These are phyloP conservation scores for Circinella minor DNA, from an alignment of 371 early-diverging fungal species.

Conservation along the genomic window DNA sequence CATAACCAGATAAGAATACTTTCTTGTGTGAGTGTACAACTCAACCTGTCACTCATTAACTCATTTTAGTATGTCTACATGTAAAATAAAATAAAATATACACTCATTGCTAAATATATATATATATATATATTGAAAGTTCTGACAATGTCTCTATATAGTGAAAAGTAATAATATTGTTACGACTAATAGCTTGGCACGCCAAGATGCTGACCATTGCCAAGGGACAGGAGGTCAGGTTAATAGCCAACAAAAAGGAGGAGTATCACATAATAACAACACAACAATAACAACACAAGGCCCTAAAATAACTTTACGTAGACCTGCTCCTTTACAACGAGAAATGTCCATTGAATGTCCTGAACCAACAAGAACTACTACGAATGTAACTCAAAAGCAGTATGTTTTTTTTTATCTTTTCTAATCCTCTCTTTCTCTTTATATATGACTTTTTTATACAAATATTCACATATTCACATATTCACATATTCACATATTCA, in stretches of 20 bases:
- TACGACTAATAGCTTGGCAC: background rate
- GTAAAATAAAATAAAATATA: background rate
- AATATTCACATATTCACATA: background rate
- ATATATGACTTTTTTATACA: background rate
- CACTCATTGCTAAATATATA: background rate
- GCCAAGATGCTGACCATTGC: conserved; percentile 7
- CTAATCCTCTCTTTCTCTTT: background rate
- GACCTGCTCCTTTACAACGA: conserved; percentile 9
- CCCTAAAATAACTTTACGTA: background rate
- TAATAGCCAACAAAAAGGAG: background rate
- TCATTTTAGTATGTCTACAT: no score
- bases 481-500: background rate
- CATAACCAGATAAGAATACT: no score
- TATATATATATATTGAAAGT: no score
- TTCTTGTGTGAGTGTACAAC: no score
- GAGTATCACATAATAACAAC: background rate
- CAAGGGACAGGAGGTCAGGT: background rate
- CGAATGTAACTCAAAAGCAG: background rate
- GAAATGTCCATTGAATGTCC: conserved; percentile 44
- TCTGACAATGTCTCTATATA: background rate
- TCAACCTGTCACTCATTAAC: no score
- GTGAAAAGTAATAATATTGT: background rate
- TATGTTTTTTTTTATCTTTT: background rate
- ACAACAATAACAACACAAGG: background rate
- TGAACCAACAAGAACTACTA: background rate